Base-by-base conservation (phyloP, 2,329 filamentous ascomycete genomes). In the Chaetomium sp. region DNA sequence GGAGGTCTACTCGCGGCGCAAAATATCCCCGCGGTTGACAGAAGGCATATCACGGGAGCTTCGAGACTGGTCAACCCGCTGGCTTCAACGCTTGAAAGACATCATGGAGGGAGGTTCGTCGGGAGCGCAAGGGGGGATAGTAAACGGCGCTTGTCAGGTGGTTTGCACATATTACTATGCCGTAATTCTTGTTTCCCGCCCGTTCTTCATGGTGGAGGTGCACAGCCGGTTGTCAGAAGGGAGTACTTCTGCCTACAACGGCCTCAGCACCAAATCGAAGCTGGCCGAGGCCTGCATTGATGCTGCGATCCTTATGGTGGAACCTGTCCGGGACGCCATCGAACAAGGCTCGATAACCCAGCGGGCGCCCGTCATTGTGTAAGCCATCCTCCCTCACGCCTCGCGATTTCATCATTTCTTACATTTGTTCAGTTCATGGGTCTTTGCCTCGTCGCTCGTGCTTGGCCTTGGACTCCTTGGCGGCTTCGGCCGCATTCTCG, bases 181-280 rank as follows among this genome's bases (percentile, higher is more conserved):
- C 0, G 79, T 81, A n/a, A 81, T 81, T 70, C 70, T 81, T 3
- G 77, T 81, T 0, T 78, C 79, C 0, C 69, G 79, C 1, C 79
- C 79, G 0, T 81, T 81, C 50, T 69, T 81, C 6, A 80, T 81
- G 77, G 79, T 79, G 49, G 78, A 81, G 63, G 67, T 81, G 3
- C 76, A 72, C 50, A 71, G 72, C 34, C 69, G 78, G 0, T 59
- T 80, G 4, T 71, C 72, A 0, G 74, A 76, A 8, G 66, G 61
- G 4, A 58, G 35, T 11, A 36, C 48, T 32, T 52, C 67, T 0
- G 53, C 62, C 0, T 37, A 60, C 33, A 61, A 63, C 35, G 61
- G 62, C 19, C 49, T 69, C 54, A 74, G 75, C 0, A 76, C 75
- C 1, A 78, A 77, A 59, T 73, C 75, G 0, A 79, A 74, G 57